A percentile compares a stretch with the other conserved stretches of the same genome.
Conservation (phyloP, 2,329 filamentous ascomycete genomes). For the Pseudocercospora musae region DNA sequence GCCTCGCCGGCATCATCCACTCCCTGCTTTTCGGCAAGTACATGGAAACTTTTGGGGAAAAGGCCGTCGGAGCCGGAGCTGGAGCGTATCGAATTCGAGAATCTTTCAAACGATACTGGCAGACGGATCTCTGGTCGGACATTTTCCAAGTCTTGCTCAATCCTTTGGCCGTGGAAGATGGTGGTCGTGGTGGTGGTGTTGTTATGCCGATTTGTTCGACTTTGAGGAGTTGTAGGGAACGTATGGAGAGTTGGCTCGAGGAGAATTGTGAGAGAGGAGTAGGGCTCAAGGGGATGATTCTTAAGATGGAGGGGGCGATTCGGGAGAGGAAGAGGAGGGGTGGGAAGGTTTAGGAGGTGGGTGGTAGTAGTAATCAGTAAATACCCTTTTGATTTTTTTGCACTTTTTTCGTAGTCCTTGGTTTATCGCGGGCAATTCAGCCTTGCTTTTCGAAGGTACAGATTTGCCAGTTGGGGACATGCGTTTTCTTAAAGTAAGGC, state of each 20-base stretch:
- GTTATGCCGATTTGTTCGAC: conserved; percentile 70
- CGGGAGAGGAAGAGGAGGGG: conserved; percentile 43
- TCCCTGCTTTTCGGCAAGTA: conserved; percentile 90
- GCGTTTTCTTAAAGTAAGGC: no score
- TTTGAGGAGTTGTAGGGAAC: conserved; percentile 65
- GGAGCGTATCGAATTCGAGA: conserved; percentile 85
- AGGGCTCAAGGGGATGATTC: conserved; percentile 54
- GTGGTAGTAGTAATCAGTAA: no score
- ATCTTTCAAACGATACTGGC: conserved; percentile 91
- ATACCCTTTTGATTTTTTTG: no score
- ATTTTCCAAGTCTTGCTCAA: conserved; percentile 86
- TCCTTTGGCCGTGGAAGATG: conserved; percentile 64
- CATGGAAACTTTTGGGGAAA: conserved; percentile 68
- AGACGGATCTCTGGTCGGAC: conserved; percentile 82
- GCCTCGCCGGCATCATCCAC: conserved; percentile 83
- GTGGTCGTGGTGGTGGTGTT: conserved; percentile 56
- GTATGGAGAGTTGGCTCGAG: conserved; percentile 82
- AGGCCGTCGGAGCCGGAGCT: no score
- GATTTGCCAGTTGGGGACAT: no score
- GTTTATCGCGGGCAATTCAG: no score
- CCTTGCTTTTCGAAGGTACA: no score
- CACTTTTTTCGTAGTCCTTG: no score
- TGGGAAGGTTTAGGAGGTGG: conserved; percentile 12
- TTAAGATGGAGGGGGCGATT: conserved; percentile 66
- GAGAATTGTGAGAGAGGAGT: conserved; percentile 75